phyloP scores from a whole-genome alignment of 495 filamentous ascomycete species.

The Penicillium fimorum region DNA sequence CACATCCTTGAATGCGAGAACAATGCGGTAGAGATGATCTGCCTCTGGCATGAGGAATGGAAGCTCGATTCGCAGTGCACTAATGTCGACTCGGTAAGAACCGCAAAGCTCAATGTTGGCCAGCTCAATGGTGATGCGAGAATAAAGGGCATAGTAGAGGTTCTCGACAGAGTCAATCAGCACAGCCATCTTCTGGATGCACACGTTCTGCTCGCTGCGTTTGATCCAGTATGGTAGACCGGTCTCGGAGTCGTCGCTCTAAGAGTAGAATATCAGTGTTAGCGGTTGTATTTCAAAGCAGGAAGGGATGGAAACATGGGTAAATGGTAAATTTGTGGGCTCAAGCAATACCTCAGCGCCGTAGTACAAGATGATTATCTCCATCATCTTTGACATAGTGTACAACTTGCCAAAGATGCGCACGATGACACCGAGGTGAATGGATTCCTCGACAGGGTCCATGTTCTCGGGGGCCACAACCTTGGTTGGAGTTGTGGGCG shows the following conservation, averaged over 20 bases:
- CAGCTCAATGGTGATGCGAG: conserved; percentile 39
- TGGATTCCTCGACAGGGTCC: conserved; percentile 14
- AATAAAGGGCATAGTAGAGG: conserved; percentile 39
- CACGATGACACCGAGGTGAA: conserved; percentile 25
- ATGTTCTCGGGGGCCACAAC: conserved; percentile 23
- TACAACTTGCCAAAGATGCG: conserved; percentile 35
- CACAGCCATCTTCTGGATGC: conserved; percentile 21
- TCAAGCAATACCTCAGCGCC: conserved; percentile 32
- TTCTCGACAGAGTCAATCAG: conserved; percentile 36
- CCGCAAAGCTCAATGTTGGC: conserved; percentile 38
- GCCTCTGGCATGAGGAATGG: conserved; percentile 32
- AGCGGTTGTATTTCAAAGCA: not conserved
- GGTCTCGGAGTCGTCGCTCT: conserved; percentile 31
- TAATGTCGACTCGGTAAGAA: conserved; percentile 23
- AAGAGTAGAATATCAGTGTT: not conserved
- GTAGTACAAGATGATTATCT: conserved; percentile 34
- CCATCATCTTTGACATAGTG: conserved; percentile 36
- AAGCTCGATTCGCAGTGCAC: conserved; percentile 10
- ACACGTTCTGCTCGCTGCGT: conserved; percentile 28
- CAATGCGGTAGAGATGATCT: conserved; percentile 33
- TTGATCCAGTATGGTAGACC: conserved; percentile 32
- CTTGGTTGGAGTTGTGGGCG: conserved; percentile 4
- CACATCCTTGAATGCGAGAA: conserved; percentile 32
- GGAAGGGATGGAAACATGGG: not conserved
- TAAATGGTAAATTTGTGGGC: not conserved